Evolutionary conservation across 495 filamentous ascomycete genomes (phyloP), one percentile per base, ranked within the genome.

Genomic region (Pseudomonodictys pantanalensis): DNA sequence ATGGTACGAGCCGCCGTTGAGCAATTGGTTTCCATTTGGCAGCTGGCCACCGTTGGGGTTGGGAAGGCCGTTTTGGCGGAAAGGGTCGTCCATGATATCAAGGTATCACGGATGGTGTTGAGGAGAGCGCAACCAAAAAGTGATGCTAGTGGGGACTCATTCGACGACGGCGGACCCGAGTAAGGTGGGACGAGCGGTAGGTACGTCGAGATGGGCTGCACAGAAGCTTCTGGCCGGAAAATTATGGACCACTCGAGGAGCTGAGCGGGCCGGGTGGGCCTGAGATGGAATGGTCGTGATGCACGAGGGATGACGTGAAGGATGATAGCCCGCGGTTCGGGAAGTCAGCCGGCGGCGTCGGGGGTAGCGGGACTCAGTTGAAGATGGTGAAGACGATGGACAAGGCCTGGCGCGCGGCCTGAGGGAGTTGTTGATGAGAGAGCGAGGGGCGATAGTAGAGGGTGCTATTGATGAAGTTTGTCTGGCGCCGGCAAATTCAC

Each of bases 51-150:
- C 63, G 20, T 20, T 23, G 20, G 58, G 63, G 32, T 23, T 58
- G n/a, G 58, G 50, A 17, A 59, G 50, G 22, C 59, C 59, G 43
- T 35, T 23, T 25, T 62, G 64, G 56, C 64, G 64, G 56, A 49
- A 67, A 44, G 55, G 64, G 59, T 63, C 64, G 64, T 67, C 59
- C 64, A 67, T 67, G 64, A 62, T 66, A 62, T 46, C 30, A 11
- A 46, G 32, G 41, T 41, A 54, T 62, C 48, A 56, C 44, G 54
- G 58, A 62, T 9, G 26, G 28, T 22, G 26, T 18, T 30, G 48
- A 53, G 58, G 38, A 29, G 53, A 24, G 32, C 58, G 58, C 53
- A 39, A 62, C 63, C 53, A 58, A 58, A 60, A 22, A 45, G 30
- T 51, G 26, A 7, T 47, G 46, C 15, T 29, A 15, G 11, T 17